Evolutionary conservation across 1,284 basidiomycete genomes (phyloP), one percentile per base, ranked within the genome.

Genomic region (Rhodofomes roseus): DNA sequence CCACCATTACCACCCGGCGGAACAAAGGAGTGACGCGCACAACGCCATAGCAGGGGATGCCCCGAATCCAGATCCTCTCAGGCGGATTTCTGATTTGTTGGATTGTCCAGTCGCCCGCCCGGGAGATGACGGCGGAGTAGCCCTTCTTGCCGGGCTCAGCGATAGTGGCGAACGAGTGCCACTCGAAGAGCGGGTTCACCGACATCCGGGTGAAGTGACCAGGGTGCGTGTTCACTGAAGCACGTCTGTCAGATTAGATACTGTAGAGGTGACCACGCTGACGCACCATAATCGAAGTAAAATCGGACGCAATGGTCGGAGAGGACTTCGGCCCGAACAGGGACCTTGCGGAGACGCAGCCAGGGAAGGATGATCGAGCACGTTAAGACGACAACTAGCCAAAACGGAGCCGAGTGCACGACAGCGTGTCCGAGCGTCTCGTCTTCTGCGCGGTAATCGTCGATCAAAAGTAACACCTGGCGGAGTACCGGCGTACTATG

Each of bases 81-180:
- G 83, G 82, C 1, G 83, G 82, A 40, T 81, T 74, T 5, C 66
- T 71, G 62, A 86, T 84, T 52, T 76, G 71, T 55, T 79, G 74
- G 25, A 73, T 73, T 0, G 82, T 84, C 83, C 83, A 86, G 68
- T 85, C 83, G 11, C 83, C 83, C n/a, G 83, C 83, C 53, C 74
- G 76, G 20, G 81, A 83, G 11, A 86, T 78, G 55, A 85, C 78
- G 20, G 84, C 72, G 7, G 82, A 85, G 65, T 79, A 85, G 0
- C 83, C 83, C 43, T 73, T 74, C 64, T 77, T 75, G 18, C 79
- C 80, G 8, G 81, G 81, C 44, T 77, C 76, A 2, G 79, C 72
- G 37, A 84, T 76, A 2, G 81, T 84, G 3, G 83, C 83, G 62
- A 86, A 85, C 9, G 79, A 79, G 61, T 85, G 83, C 84, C 84